Conservation (phyloP, 176 grass and related monocot genomes). For the Guadua angustifolia region DNA sequence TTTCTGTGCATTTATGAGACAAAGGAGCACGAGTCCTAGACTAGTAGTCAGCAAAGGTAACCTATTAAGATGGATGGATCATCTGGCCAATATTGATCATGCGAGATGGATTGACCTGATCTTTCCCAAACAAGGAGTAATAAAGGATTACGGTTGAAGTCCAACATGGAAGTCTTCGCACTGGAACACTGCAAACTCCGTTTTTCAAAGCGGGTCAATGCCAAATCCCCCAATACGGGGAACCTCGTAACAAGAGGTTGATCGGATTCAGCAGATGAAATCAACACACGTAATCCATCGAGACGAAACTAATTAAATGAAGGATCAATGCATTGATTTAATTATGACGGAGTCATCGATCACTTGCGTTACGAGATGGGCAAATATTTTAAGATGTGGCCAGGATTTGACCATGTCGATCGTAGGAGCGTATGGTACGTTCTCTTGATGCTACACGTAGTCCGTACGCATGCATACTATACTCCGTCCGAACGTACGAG, state of each 20-base stretch:
- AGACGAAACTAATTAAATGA: neutral
- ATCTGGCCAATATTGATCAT: slow-evolving; percentile 6
- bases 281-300: neutral
- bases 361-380: neutral
- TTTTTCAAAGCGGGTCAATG: slow-evolving; percentile 45
- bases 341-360: neutral
- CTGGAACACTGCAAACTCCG: slow-evolving; percentile 1
- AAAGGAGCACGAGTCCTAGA: too few relatives aligned
- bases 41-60: neutral
- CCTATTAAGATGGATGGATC: neutral
- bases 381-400: neutral
- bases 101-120: slow-evolving; percentile 36
- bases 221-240: neutral
- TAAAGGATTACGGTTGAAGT: slow-evolving; percentile 11
- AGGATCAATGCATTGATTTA: neutral
- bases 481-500: neutral
- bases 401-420: neutral
- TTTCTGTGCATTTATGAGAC: neutral
- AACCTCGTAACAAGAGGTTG: neutral
- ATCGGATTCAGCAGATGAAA: neutral
- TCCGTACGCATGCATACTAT: neutral
- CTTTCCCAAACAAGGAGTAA: slow-evolving; percentile 18
- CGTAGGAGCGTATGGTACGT: neutral
- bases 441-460: neutral
- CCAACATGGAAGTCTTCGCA: slow-evolving; percentile 3